phyloP scores from a whole-genome alignment of 1,284 basidiomycete genomes.

The Trametes pubescens region DNA sequence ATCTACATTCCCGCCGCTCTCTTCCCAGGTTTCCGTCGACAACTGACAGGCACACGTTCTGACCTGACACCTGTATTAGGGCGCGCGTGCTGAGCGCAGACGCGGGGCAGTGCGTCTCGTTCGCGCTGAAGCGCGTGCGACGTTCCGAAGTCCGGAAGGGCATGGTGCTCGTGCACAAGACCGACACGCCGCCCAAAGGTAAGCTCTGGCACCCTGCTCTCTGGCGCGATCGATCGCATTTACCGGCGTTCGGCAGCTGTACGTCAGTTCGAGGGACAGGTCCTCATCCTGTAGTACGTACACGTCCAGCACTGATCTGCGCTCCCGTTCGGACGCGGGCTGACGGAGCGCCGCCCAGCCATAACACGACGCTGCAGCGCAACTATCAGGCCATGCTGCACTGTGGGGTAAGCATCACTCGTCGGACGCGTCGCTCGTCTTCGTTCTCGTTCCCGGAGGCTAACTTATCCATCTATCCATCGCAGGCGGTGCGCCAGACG shows the following conservation, averaged over 20 bases:
- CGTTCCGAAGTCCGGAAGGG: constrained; percentile 90
- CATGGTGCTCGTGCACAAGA: constrained; percentile 89
- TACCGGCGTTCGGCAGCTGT: constrained; percentile 57
- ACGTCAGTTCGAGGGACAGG: constrained; percentile 84
- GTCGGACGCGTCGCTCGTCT: background rate
- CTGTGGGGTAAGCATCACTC: constrained; percentile 67
- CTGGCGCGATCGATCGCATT: constrained; percentile 6
- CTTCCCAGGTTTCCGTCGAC: no score
- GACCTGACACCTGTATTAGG: constrained; percentile 46
- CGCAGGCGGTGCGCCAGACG: constrained; percentile 85
- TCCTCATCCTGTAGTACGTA: constrained; percentile 82
- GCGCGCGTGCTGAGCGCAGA: constrained; percentile 87
- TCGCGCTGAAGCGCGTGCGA: constrained; percentile 92
- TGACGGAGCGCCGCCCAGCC: constrained; percentile 54
- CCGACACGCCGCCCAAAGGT: constrained; percentile 83
- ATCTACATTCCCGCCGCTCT: no score
- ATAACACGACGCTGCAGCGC: constrained; percentile 91
- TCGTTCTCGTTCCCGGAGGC: background rate
- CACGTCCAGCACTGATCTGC: constrained; percentile 1
- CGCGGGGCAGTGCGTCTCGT: constrained; percentile 94
- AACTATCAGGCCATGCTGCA: constrained; percentile 93
- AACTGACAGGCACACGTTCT: no score
- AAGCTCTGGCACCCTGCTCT: background rate
- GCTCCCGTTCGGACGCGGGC: background rate
- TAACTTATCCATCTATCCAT: constrained; percentile 16